Evolutionary conservation across 495 filamentous ascomycete genomes (phyloP).

Genomic region (Aspergillus kassunensis): DNA sequence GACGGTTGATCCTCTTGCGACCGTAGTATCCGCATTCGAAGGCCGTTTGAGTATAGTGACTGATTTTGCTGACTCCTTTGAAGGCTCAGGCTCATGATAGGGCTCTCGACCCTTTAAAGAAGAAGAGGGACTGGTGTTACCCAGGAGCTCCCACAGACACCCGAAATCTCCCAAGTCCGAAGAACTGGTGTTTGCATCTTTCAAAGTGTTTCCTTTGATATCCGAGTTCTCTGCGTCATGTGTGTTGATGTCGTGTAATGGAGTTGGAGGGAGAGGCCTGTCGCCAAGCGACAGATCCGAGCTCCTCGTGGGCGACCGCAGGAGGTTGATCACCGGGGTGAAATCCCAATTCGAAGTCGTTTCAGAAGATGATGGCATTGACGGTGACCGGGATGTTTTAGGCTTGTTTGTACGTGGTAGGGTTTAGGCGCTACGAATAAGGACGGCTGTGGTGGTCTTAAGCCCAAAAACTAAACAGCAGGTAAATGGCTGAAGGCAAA

Average conservation of each 20-base stretch:
- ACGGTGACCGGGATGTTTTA: constrained; percentile 1
- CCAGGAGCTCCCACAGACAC: constrained; percentile 34
- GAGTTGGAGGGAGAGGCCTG: constrained; percentile 4
- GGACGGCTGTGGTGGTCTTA: constrained; percentile 1
- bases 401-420: not conserved
- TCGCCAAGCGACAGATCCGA: constrained; percentile 10
- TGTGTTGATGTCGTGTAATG: constrained; percentile 5
- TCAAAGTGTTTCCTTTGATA: not conserved
- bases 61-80: constrained; percentile 1
- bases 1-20: constrained; percentile 1
- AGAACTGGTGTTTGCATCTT: constrained; percentile 5
- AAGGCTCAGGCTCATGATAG: not conserved
- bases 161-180: constrained; percentile 37
- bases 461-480: constrained; percentile 4
- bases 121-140: constrained; percentile 2
- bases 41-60: constrained; percentile 23
- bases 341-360: constrained; percentile 44
- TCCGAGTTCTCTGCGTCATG: constrained; percentile 3
- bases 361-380: constrained; percentile 25
- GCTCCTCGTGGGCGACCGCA: constrained; percentile 35
- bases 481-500: not conserved
- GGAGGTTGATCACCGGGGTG: constrained; percentile 44
- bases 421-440: not conserved
- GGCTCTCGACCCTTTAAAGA: not conserved
- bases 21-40: not conserved